These are phyloP conservation scores for Plasmodium ovale DNA, from an alignment of 169 alveolate genomes.

Conservation along the genomic window DNA sequence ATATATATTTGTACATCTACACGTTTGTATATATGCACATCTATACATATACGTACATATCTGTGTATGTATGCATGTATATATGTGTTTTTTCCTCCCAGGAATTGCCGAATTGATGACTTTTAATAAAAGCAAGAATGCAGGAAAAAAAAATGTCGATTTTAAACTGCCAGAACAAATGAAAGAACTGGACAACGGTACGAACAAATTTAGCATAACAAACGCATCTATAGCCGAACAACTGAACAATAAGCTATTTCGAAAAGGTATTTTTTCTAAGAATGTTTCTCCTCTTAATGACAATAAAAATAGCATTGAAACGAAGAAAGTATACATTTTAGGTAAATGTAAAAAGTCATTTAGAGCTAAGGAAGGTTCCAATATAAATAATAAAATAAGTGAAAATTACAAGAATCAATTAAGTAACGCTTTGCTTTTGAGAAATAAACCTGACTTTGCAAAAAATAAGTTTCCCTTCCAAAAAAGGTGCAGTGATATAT, in stretches of 20 bases:
- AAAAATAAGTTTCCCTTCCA: neutral
- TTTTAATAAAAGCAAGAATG: slow-evolving; percentile 13
- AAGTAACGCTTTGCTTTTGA: neutral
- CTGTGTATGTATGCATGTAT: neutral
- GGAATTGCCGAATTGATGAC: slow-evolving; percentile 45
- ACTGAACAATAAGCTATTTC: slow-evolving; percentile 45
- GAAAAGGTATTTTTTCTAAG: neutral
- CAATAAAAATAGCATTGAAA: slow-evolving; percentile 6
- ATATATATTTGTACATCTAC: slow-evolving; percentile 1
- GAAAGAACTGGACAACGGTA: neutral
- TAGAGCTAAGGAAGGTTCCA: neutral
- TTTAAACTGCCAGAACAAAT: slow-evolving; percentile 4
- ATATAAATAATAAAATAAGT: slow-evolving; percentile 5
- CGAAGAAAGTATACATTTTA: slow-evolving; percentile 3
- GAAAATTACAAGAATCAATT: slow-evolving; percentile 30
- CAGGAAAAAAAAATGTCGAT: slow-evolving; percentile 23
- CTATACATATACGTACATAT: slow-evolving; percentile 1
- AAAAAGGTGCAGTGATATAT: slow-evolving; percentile 1
- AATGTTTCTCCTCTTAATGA: neutral
- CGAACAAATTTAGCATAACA: slow-evolving; percentile 4
- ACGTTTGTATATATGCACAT: neutral
- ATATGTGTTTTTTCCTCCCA: neutral
- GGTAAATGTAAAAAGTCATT: slow-evolving; percentile 17
- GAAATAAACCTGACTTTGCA: slow-evolving; percentile 1
- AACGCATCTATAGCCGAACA: slow-evolving; percentile 36